These are phyloP conservation scores for Pelomyxa schiedti DNA, from an alignment of 78 protist genomes.

Conservation along the genomic window DNA sequence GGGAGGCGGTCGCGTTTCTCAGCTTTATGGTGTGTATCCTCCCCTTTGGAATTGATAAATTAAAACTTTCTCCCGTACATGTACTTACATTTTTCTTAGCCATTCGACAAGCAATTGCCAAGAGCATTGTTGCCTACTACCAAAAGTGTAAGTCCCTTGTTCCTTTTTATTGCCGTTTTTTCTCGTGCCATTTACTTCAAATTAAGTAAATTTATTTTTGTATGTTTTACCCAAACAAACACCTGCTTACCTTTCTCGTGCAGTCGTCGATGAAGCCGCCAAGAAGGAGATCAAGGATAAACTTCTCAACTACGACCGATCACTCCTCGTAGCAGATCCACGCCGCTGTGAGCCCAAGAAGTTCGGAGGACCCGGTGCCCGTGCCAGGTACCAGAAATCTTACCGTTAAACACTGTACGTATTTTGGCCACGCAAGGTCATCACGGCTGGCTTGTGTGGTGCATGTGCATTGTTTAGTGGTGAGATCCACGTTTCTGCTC, in stretches of 20 bases:
- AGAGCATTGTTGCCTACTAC: constrained; percentile 93
- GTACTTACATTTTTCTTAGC: no score
- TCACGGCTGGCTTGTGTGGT: no score
- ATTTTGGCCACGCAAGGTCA: no score
- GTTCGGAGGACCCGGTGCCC: constrained; percentile 99
- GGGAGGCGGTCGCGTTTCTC: no score
- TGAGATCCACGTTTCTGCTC: no score
- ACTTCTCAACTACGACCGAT: constrained; percentile 84
- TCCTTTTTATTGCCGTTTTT: no score
- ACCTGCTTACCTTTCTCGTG: not conserved
- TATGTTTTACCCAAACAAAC: not conserved
- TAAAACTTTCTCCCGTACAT: no score
- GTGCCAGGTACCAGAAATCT: constrained; percentile 97
- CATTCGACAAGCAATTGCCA: constrained; percentile 97
- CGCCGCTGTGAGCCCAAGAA: constrained; percentile 99
- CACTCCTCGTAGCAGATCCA: constrained; percentile 98
- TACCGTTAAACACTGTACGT: constrained; percentile 83
- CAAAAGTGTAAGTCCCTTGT: constrained; percentile 78
- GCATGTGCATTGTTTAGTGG: no score
- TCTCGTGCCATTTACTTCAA: no score
- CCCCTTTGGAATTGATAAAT: no score
- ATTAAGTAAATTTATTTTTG: no score
- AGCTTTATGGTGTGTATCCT: no score
- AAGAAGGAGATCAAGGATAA: constrained; percentile 90
- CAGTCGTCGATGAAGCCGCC: constrained; percentile 90